Base-by-base conservation (phyloP, 345 rosid genomes). In the Kernera saxatilis region DNA sequence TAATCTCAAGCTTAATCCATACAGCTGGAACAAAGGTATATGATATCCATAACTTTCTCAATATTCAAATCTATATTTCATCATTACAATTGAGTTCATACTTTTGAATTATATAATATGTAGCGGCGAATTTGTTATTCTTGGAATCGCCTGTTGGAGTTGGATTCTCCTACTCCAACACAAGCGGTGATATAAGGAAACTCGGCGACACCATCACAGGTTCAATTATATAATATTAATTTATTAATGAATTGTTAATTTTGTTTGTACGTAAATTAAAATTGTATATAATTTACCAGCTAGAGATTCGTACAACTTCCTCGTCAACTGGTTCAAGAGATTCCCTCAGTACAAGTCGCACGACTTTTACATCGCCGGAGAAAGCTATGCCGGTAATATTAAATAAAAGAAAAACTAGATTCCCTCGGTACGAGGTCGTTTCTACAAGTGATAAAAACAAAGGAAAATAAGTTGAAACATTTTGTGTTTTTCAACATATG, bases 1-100 rank as follows among this genome's bases (percentile, higher is more conserved):
- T 14, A 67, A 65, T 11, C 85, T 92, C 17, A 82, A 79, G 70
- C 78, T 84, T 55, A 91, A 89, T 44, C 91, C 80, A 51, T 58
- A 84, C 52, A 57, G 86, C 27, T 91, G 97, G 97, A 91, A 91
- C 66, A 75, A 65, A 75, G 96, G 96, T 85, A 77, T 18, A 8
- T 1, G 1, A 15, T 36, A 37, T 61, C n/a, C 11, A 9, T 12
- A 39, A 57, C 17, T 46, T 61, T 17, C 4, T 53, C 37, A 30
- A 33, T 56, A 35, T 17, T 37, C n/a, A 29, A 46, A 33, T 29
- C 1, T 14, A 3, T 41, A 7, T 29, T 11, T 56, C 5, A 33
- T 33, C 8, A 29, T 56, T 55, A 44, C 14, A 64, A 18, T 4
- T 26, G 8, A 25, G 26, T 15, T 18, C 46, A n/a, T 18, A n/a